A percentile compares a stretch with the other conserved stretches of the same genome.
These are phyloP conservation scores for Nigrospora sphaerica DNA, from an alignment of 2,329 filamentous ascomycete species.

Conservation along the genomic window DNA sequence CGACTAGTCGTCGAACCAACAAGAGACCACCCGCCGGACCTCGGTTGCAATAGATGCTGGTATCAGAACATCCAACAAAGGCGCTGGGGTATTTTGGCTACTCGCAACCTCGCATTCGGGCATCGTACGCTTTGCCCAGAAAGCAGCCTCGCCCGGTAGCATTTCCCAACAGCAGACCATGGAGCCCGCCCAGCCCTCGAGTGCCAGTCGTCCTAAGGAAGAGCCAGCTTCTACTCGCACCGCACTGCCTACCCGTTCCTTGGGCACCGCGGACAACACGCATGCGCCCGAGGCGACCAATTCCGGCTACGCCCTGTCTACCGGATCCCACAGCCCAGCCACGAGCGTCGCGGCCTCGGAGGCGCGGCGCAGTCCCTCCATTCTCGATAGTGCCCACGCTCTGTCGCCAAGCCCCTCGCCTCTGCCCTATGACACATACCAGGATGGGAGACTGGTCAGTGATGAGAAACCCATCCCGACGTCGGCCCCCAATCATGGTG, in stretches of 20 bases:
- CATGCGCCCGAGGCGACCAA: slow-evolving; percentile 1
- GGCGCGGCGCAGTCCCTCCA: slow-evolving; percentile 1
- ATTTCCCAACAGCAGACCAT: not conserved
- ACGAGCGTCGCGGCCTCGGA: slow-evolving; percentile 2
- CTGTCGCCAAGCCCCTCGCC: slow-evolving; percentile 6
- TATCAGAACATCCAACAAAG: too few relatives aligned
- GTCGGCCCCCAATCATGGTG: slow-evolving; percentile 13
- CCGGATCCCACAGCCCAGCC: slow-evolving; percentile 6
- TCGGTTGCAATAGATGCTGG: too few relatives aligned
- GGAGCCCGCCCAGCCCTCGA: slow-evolving; percentile 1
- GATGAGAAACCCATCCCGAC: slow-evolving; percentile 1
- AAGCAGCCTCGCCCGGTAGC: too few relatives aligned
- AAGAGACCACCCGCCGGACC: too few relatives aligned
- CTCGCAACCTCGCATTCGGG: too few relatives aligned
- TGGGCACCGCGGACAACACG: not conserved
- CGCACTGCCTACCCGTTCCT: slow-evolving; percentile 5
- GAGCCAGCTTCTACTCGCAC: slow-evolving; percentile 3
- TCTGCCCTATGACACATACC: slow-evolving; percentile 1
- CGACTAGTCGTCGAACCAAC: too few relatives aligned
- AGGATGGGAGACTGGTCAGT: slow-evolving; percentile 1
- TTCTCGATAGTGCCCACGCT: slow-evolving; percentile 2
- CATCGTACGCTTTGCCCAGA: too few relatives aligned
- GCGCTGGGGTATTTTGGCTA: too few relatives aligned
- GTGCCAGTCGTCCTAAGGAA: not conserved
- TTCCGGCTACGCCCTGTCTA: slow-evolving; percentile 4